phyloP scores from a whole-genome alignment of 2,329 filamentous ascomycete species.

The Colletotrichum gigasporum region DNA sequence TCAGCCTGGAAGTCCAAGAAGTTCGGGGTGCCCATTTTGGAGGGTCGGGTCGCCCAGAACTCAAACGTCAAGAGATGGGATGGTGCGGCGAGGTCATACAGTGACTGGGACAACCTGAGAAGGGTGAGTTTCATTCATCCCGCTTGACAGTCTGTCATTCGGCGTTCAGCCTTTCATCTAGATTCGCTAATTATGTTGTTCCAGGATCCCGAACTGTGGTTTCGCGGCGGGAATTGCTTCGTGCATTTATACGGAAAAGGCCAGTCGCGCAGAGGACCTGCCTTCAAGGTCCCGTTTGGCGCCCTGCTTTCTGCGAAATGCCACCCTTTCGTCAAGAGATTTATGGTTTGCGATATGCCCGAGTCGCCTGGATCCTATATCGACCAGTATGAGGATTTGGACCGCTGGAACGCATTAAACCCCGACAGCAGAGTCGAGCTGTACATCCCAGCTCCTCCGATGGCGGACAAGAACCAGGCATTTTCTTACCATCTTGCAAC shows the following conservation, averaged over 20 bases:
- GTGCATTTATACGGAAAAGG: conserved; percentile 75
- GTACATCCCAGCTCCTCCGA: conserved; percentile 73
- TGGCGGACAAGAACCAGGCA: conserved; percentile 60
- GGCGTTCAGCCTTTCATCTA: background rate
- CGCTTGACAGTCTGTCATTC: background rate
- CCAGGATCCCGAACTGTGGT: conserved; percentile 79
- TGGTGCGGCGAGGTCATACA: conserved; percentile 53
- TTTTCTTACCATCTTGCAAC: conserved; percentile 74
- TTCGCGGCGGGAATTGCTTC: conserved; percentile 72
- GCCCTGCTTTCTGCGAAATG: conserved; percentile 67
- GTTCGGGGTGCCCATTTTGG: conserved; percentile 40
- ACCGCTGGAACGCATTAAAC: conserved; percentile 42
- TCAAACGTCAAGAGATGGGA: conserved; percentile 60
- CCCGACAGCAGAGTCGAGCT: conserved; percentile 60
- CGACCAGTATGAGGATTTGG: conserved; percentile 38
- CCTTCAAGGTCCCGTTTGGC: conserved; percentile 72
- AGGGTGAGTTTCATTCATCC: conserved; percentile 48
- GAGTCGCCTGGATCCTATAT: conserved; percentile 6
- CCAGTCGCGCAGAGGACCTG: conserved; percentile 71
- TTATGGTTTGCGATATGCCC: conserved; percentile 42
- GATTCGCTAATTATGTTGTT: background rate
- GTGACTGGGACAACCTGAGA: conserved; percentile 57
- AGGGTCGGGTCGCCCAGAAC: conserved; percentile 36
- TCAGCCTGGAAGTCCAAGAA: conserved; percentile 45
- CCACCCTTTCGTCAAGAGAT: conserved; percentile 66